Base-by-base conservation (phyloP, 495 filamentous ascomycete species). In the Evansstolkia leycettana region DNA sequence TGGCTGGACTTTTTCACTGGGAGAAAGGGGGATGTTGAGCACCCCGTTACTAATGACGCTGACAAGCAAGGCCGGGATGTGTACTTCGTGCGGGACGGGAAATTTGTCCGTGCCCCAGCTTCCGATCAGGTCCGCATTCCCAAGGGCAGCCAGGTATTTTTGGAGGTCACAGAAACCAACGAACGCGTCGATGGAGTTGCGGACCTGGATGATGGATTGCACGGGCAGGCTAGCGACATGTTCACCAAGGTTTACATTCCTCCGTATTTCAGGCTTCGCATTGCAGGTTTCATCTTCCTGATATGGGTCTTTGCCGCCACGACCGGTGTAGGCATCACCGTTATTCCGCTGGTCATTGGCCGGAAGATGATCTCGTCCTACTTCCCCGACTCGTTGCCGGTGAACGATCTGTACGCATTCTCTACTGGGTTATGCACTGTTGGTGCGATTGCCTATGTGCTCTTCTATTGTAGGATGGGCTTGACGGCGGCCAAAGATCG, bases 351-450 rank as follows among this genome's bases (percentile, higher is more conserved):
- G 8, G 60, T 90, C 7, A 73, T 94, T 51, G 90, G 90, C 11
- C 80, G 90, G 11, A 64, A 59, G 36, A 64, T 95, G 35, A 79
- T 94, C 48, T 67, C 75, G 17, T 54, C 64, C 6, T 60, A 82
- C 12, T 72, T 90, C 31, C 80, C 82, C 11, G 51, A 59, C 12
- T 64, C 78, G 28, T 65, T 80, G 25, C 73, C 76, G 13, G 76
- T 85, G 51, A 96, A 95, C 54, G 90, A 99, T 52, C 79, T 99
- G 24, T 96, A 99, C 52, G 89, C 92, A 8, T 93, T 94, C 55
- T 90, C 84, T 31, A 74, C 85, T 25, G 90, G 90, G 13, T 67
- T 89, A 37, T 89, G 86, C 48, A 62, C 84, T 12, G 68, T 90
- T 17, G 82, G 82, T 34, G 70, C 71, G 4, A 47, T 72, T 10